These are phyloP conservation scores for Cryptococcus sp. DNA, from an alignment of 1,284 basidiomycete species.

Conservation along the genomic window DNA sequence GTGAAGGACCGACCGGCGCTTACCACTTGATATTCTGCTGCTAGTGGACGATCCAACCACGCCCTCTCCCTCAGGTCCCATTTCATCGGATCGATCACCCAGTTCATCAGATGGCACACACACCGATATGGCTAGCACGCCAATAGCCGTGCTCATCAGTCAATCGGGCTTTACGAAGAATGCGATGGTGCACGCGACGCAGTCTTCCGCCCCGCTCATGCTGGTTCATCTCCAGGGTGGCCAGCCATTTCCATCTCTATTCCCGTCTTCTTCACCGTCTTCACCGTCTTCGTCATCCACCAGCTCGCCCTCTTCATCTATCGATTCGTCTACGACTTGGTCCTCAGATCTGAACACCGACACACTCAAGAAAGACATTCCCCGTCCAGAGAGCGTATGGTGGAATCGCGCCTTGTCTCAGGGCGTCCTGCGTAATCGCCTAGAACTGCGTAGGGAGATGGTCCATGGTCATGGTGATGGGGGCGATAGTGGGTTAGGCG, in stretches of 20 bases:
- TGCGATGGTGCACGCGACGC: slow-evolving; percentile 66
- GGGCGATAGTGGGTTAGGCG: slow-evolving; percentile 5
- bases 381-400: slow-evolving; percentile 50
- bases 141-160: slow-evolving; percentile 72
- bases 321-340: neutral
- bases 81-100: no score
- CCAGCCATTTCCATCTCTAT: slow-evolving; percentile 8
- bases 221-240: slow-evolving; percentile 69
- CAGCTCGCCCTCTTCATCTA: neutral
- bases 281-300: neutral
- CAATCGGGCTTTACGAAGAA: slow-evolving; percentile 72
- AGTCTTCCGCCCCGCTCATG: slow-evolving; percentile 72
- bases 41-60: no score
- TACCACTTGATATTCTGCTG: no score
- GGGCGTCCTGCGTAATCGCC: slow-evolving; percentile 62
- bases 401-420: slow-evolving; percentile 66
- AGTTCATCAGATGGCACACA: neutral
- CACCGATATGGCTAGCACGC: neutral
- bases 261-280: slow-evolving; percentile 2
- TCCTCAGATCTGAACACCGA: no score
- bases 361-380: no score
- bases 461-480: slow-evolving; percentile 2
- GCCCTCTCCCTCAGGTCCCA: no score
- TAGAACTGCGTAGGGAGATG: slow-evolving; percentile 69
- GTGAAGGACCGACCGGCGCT: no score